phyloP scores from a whole-genome alignment of 257 asterid genomes.

The Vinca minor region DNA sequence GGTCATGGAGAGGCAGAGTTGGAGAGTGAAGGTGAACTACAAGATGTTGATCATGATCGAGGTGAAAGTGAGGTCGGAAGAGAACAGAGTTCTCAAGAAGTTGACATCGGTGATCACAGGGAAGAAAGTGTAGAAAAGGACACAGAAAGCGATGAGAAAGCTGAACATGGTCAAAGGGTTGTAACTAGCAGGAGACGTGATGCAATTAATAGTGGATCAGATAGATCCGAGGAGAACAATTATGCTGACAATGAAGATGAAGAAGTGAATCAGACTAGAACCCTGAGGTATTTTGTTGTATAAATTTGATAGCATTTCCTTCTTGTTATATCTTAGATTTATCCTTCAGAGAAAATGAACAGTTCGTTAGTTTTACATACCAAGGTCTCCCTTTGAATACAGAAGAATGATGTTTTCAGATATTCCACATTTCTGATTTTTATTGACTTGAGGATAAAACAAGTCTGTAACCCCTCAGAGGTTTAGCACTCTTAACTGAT shows the following conservation, averaged over 20 bases:
- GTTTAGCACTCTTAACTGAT: not conserved
- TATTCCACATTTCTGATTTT: not conserved
- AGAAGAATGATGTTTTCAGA: not conserved
- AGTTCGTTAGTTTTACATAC: not conserved
- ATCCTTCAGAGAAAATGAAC: not conserved
- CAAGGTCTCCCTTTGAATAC: not conserved
- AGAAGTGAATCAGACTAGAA: constrained; percentile 68
- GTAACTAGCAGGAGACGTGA: constrained; percentile 71
- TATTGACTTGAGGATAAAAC: constrained; percentile 2
- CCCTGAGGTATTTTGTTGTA: constrained; percentile 43
- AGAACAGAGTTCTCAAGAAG: constrained; percentile 72
- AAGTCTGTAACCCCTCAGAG: too few relatives aligned
- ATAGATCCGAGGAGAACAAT: constrained; percentile 71
- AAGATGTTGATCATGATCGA: constrained; percentile 41
- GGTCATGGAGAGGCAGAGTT: constrained; percentile 63
- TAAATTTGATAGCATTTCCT: not conserved
- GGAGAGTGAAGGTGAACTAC: constrained; percentile 73
- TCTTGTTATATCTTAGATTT: not conserved
- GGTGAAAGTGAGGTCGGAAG: constrained; percentile 85
- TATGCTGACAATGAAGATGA: constrained; percentile 70
- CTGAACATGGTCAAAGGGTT: constrained; percentile 55
- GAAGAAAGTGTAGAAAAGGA: constrained; percentile 74
- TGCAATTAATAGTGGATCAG: constrained; percentile 67
- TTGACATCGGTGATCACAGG: constrained; percentile 67
- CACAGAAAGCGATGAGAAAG: constrained; percentile 70